These are phyloP conservation scores for Kregervanrija delftensis DNA, from an alignment of 805 yeast genomes.

Conservation along the genomic window DNA sequence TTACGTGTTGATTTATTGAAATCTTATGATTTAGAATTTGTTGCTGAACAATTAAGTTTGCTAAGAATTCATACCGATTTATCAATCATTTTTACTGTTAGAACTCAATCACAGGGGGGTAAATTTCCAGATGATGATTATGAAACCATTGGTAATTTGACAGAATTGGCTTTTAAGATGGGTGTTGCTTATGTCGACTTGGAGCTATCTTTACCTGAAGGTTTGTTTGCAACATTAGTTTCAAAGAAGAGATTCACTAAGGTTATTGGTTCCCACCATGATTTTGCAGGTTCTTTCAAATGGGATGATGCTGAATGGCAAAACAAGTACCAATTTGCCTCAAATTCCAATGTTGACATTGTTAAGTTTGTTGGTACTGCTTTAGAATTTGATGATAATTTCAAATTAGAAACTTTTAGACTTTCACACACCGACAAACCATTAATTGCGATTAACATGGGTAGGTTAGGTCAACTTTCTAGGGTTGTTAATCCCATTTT, in stretches of 20 bases:
- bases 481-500: constrained; percentile 66
- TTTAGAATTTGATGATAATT: constrained; percentile 54
- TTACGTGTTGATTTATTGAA: constrained; percentile 69
- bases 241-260: constrained; percentile 53
- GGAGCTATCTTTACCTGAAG: constrained; percentile 62
- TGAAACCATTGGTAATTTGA: constrained; percentile 42
- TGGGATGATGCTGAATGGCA: constrained; percentile 77
- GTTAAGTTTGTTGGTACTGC: constrained; percentile 85
- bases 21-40: constrained; percentile 43
- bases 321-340: constrained; percentile 60
- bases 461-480: constrained; percentile 68
- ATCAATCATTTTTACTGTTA: constrained; percentile 77
- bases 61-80: constrained; percentile 57
- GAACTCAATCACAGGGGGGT: constrained; percentile 81
- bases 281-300: constrained; percentile 49
- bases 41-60: constrained; percentile 65
- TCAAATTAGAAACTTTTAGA: constrained; percentile 66
- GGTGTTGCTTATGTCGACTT: constrained; percentile 81
- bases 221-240: constrained; percentile 44
- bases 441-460: constrained; percentile 79
- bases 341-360: constrained; percentile 58
- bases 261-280: constrained; percentile 81
- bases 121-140: constrained; percentile 55
- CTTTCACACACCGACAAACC: constrained; percentile 48
- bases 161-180: constrained; percentile 57